Evolutionary conservation across 2,329 filamentous ascomycete genomes (phyloP).

Genomic region (Monosporascus sp.): DNA sequence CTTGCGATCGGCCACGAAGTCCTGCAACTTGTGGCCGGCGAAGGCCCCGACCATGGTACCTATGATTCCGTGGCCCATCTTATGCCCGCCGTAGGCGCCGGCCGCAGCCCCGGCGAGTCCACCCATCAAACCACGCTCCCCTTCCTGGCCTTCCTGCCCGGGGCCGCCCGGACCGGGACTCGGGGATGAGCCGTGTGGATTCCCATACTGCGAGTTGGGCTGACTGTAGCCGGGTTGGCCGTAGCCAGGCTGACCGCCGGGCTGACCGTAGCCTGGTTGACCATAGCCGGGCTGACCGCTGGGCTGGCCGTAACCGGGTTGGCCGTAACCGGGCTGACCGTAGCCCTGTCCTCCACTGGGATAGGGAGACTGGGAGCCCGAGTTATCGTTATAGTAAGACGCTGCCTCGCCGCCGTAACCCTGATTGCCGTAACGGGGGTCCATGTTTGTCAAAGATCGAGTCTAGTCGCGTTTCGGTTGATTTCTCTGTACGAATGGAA

Average conservation of each 20-base stretch:
- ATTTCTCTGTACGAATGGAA: background rate
- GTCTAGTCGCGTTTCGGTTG: background rate
- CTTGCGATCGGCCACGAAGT: slow-evolving; percentile 32
- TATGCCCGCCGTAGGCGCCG: slow-evolving; percentile 35
- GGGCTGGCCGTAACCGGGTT: background rate
- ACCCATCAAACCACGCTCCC: slow-evolving; percentile 37
- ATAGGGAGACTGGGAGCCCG: slow-evolving; percentile 5
- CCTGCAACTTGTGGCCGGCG: slow-evolving; percentile 37
- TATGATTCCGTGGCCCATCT: slow-evolving; percentile 34
- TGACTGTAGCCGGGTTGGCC: slow-evolving; percentile 1
- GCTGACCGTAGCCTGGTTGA: background rate
- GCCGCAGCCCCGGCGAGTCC: slow-evolving; percentile 35
- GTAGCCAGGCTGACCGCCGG: background rate
- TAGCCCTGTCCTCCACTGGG: background rate
- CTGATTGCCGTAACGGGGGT: slow-evolving; percentile 6
- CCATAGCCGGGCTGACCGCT: slow-evolving; percentile 1
- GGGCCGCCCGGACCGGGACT: slow-evolving; percentile 15
- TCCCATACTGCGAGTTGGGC: slow-evolving; percentile 6
- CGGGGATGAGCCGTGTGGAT: slow-evolving; percentile 1
- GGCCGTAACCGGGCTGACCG: background rate
- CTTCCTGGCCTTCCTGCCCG: slow-evolving; percentile 15
- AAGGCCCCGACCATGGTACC: slow-evolving; percentile 36
- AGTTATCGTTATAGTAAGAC: slow-evolving; percentile 10
- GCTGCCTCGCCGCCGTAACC: slow-evolving; percentile 10
- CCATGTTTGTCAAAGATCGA: slow-evolving; percentile 3